Evolutionary conservation across 2,329 filamentous ascomycete genomes (phyloP).

Genomic region (Colletotrichum lupini): DNA sequence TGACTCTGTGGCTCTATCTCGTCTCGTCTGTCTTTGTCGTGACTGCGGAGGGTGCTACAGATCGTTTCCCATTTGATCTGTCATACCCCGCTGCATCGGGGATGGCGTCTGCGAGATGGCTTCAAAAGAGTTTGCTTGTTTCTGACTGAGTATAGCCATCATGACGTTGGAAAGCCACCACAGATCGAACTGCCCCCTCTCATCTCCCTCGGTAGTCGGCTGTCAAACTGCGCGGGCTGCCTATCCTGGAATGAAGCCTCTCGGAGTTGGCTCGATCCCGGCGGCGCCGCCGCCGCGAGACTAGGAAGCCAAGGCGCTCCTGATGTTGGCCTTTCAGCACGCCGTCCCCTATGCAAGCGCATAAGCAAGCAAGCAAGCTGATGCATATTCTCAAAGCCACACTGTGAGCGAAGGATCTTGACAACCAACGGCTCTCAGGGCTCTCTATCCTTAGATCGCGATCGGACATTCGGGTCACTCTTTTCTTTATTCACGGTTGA

Average conservation of each 20-base stretch:
- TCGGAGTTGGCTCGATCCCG: background rate
- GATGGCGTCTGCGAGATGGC: background rate
- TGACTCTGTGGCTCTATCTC: background rate
- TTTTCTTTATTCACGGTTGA: background rate
- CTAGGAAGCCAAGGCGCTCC: background rate
- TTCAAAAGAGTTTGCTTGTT: background rate
- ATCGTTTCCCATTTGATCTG: slow-evolving; percentile 1
- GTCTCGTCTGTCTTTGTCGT: background rate
- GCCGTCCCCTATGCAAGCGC: background rate
- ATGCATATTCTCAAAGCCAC: background rate
- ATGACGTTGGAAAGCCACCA: slow-evolving; percentile 10
- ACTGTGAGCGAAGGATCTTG: background rate
- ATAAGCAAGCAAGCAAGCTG: background rate
- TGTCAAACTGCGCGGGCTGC: background rate
- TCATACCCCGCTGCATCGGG: slow-evolving; percentile 15
- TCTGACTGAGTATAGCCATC: background rate
- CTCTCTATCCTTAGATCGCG: background rate
- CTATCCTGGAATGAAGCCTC: background rate
- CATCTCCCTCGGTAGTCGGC: background rate
- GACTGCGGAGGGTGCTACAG: background rate
- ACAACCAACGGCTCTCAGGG: background rate
- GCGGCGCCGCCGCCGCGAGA: background rate
- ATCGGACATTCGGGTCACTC: background rate
- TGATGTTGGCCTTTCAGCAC: background rate
- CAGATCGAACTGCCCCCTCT: background rate